Evolutionary conservation across 306 rosid genomes (phyloP), one percentile per base, ranked within the genome.

Genomic region (Castanea mollissima): DNA sequence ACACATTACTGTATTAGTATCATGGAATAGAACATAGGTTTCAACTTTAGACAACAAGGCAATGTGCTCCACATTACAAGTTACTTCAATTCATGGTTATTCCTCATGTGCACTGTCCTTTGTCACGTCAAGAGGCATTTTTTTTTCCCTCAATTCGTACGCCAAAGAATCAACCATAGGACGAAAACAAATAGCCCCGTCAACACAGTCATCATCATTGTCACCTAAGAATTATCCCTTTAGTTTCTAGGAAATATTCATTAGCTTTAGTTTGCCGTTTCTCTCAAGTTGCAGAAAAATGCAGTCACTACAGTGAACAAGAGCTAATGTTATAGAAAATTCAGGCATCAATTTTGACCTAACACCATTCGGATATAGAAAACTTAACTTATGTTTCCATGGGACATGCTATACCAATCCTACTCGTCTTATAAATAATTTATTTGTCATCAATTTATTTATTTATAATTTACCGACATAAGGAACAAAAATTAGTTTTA

Each of bases 351-450:
- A 49, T 15, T 49, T 49, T 49, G 54, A 49, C 54, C 54, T 49
- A 49, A 65, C 35, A 49, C 29, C 38, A 32, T 12, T 6, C 15
- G 0, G 4, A 35, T 3, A 13, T 5, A 12, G 69, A 34, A 1
- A 57, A 35, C 10, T 20, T 29, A 32, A 31, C 35, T 5, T 59
- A 69, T 35, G 19, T 32, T 68, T 32, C n/a, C 69, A 10, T 59
- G 29, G 67, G 49, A 75, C 23, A 18, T 57, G 74, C 60, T 74
- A 35, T 31, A 60, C 75, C 55, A 63, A 64, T 71, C 81, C 75
- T 44, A 75, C 35, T 76, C 78, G 71, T 46, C 46, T 49, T 55
- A 49, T 62, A 13, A 6, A 60, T 52, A 34, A 34, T 32, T 31
- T 52, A 78, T 7, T 54, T 46, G 73, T 58, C 34, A 69, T 65